phyloP scores from a whole-genome alignment of 164 flowering plant species.

The Sextonia rubra region DNA sequence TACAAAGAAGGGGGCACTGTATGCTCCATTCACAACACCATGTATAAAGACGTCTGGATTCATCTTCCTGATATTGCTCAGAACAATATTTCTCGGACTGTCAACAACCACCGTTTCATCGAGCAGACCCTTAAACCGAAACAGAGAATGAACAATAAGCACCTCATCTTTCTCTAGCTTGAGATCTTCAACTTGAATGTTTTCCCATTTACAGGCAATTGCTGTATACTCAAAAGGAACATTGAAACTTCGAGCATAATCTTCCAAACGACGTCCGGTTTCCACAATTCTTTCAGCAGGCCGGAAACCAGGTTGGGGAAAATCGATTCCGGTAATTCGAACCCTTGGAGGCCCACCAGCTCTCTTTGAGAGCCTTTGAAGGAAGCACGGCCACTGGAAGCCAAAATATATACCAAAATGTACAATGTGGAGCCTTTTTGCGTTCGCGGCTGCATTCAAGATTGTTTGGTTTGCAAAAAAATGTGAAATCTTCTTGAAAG shows the following conservation, averaged over 20 bases:
- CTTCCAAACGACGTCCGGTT: slow-evolving; percentile 64
- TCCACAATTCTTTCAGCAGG: slow-evolving; percentile 78
- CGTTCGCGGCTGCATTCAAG: slow-evolving; percentile 22
- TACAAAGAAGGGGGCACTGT: slow-evolving; percentile 74
- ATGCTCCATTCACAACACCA: slow-evolving; percentile 65
- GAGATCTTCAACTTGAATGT: slow-evolving; percentile 58
- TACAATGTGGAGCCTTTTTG: slow-evolving; percentile 58
- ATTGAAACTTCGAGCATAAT: slow-evolving; percentile 59
- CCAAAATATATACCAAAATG: slow-evolving; percentile 90
- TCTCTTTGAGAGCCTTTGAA: slow-evolving; percentile 53
- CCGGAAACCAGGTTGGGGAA: slow-evolving; percentile 84
- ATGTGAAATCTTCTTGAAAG: slow-evolving; percentile 68
- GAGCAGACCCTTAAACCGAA: slow-evolving; percentile 46
- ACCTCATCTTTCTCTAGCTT: slow-evolving; percentile 59
- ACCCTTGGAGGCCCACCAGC: slow-evolving; percentile 73
- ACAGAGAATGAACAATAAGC: slow-evolving; percentile 58
- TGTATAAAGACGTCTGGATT: slow-evolving; percentile 64
- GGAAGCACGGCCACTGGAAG: slow-evolving; percentile 85
- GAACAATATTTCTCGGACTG: slow-evolving; percentile 52
- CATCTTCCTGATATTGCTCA: slow-evolving; percentile 47
- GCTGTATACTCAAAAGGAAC: slow-evolving; percentile 75
- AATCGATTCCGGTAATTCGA: slow-evolving; percentile 79
- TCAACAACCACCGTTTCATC: slow-evolving; percentile 68
- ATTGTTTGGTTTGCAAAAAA: slow-evolving; percentile 56
- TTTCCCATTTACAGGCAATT: slow-evolving; percentile 82